These are phyloP conservation scores for Talaromyces funiculosus DNA, from an alignment of 2,329 filamentous ascomycete species.

Conservation along the genomic window DNA sequence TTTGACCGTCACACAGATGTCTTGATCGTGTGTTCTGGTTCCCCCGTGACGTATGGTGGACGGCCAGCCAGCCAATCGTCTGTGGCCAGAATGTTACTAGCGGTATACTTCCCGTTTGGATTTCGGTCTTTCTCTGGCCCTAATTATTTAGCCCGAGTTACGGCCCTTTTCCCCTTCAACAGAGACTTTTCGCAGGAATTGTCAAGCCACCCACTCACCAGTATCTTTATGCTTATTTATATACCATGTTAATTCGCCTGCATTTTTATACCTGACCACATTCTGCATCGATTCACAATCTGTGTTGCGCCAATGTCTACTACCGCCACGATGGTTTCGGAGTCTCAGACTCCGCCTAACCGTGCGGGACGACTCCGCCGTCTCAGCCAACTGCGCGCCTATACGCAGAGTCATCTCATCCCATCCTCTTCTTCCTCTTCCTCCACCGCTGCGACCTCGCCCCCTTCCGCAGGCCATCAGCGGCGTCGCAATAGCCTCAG, in stretches of 20 bases:
- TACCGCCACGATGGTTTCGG: slow-evolving; percentile 27
- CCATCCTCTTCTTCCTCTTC: slow-evolving; percentile 18
- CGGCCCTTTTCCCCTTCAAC: neutral
- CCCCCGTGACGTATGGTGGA: neutral
- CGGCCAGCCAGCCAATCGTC: neutral
- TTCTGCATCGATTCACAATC: neutral
- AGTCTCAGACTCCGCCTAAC: slow-evolving; percentile 12
- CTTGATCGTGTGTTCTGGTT: neutral
- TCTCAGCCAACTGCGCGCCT: slow-evolving; percentile 37
- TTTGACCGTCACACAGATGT: neutral
- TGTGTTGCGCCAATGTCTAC: slow-evolving; percentile 6
- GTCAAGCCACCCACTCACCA: neutral
- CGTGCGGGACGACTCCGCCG: slow-evolving; percentile 35
- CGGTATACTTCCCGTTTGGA: neutral
- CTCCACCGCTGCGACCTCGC: slow-evolving; percentile 16
- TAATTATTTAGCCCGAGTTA: neutral
- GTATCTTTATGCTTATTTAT: neutral
- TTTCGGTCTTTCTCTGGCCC: neutral
- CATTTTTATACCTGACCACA: neutral
- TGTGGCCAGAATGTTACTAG: neutral
- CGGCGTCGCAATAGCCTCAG: slow-evolving; percentile 32
- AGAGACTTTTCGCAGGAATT: neutral
- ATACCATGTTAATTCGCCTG: neutral
- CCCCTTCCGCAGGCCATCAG: slow-evolving; percentile 18
- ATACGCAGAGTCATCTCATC: slow-evolving; percentile 30